Evolutionary conservation across 192 early-diverging fungal genomes (phyloP).

Genomic region (Umbelopsis sp.): DNA sequence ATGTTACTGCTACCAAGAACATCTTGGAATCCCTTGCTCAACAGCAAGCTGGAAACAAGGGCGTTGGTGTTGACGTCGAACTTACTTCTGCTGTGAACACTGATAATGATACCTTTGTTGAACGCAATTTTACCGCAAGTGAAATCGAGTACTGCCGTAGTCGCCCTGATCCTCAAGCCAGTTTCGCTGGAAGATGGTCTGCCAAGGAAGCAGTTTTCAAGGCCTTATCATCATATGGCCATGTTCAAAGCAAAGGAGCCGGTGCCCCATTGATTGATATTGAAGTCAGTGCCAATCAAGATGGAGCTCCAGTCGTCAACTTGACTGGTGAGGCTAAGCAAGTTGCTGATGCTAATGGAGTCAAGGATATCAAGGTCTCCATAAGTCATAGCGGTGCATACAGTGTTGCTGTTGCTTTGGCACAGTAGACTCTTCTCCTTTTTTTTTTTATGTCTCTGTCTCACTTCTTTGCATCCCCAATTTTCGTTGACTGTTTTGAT

Average conservation of each 20-base stretch:
- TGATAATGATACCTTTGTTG: conserved; percentile 83
- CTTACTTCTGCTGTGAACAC: conserved; percentile 79
- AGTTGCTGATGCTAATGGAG: conserved; percentile 69
- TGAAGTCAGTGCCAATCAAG: conserved; percentile 71
- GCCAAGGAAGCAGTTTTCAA: conserved; percentile 97
- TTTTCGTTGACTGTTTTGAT: conserved; percentile 13
- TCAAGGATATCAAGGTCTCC: conserved; percentile 80
- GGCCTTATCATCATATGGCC: conserved; percentile 74
- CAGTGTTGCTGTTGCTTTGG: conserved; percentile 87
- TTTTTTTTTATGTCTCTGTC: conserved; percentile 21
- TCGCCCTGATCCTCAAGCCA: conserved; percentile 73
- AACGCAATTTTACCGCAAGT: conserved; percentile 86
- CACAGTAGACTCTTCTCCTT: conserved; percentile 42
- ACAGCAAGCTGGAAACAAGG: conserved; percentile 48
- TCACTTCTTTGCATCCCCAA: conserved; percentile 20
- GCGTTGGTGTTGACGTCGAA: conserved; percentile 90
- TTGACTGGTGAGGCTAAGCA: conserved; percentile 83
- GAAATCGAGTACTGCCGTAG: conserved; percentile 80
- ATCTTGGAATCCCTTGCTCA: conserved; percentile 50
- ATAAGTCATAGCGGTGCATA: conserved; percentile 92
- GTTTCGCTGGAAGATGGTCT: conserved; percentile 92
- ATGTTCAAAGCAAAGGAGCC: conserved; percentile 77
- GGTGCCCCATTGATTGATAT: conserved; percentile 90
- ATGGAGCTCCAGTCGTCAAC: conserved; percentile 78
- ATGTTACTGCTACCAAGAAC: conserved; percentile 56